Percentiles rank a stretch among this genome's conserved stretches.
These are phyloP conservation scores for Euphorbia tirucalli DNA, from an alignment of 345 rosid genomes.

Conservation along the genomic window DNA sequence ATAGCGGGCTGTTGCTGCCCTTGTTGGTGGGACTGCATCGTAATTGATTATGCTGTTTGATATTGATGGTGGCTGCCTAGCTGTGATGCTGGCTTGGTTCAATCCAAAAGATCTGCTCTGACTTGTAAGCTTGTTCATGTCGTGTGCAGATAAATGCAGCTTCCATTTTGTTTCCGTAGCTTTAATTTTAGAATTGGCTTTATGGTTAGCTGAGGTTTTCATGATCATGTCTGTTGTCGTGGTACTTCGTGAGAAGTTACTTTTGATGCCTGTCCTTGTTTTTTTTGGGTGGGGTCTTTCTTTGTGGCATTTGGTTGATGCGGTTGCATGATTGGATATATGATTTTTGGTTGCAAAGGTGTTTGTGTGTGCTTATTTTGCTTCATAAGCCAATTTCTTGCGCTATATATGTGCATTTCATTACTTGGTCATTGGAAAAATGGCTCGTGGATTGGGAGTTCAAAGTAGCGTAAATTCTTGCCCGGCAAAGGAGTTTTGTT, in stretches of 20 bases:
- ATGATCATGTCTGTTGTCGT: not conserved
- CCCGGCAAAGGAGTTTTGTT: too few species aligned
- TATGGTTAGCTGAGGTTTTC: not conserved
- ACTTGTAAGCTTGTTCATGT: conserved; percentile 7
- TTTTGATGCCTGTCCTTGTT: not conserved
- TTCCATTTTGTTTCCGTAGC: not conserved
- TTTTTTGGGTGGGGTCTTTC: not conserved
- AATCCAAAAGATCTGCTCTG: conserved; percentile 15
- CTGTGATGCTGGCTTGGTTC: conserved; percentile 29
- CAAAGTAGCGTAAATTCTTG: too few species aligned
- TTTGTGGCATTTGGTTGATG: not conserved
- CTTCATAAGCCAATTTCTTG: not conserved
- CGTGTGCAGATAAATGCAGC: not conserved
- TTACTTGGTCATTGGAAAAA: too few species aligned
- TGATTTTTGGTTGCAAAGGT: not conserved
- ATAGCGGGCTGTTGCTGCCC: conserved; percentile 38
- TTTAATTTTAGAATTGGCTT: not conserved
- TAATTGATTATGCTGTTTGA: conserved; percentile 23
- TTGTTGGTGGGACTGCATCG: conserved; percentile 23
- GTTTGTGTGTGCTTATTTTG: not conserved
- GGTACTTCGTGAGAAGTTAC: not conserved
- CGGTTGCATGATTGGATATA: not conserved
- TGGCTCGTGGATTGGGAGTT: too few species aligned
- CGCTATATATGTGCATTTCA: not conserved
- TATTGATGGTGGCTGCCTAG: conserved; percentile 22